These are phyloP conservation scores for Fusarium subtropicale DNA, from an alignment of 2,329 filamentous ascomycete genomes.

Conservation along the genomic window DNA sequence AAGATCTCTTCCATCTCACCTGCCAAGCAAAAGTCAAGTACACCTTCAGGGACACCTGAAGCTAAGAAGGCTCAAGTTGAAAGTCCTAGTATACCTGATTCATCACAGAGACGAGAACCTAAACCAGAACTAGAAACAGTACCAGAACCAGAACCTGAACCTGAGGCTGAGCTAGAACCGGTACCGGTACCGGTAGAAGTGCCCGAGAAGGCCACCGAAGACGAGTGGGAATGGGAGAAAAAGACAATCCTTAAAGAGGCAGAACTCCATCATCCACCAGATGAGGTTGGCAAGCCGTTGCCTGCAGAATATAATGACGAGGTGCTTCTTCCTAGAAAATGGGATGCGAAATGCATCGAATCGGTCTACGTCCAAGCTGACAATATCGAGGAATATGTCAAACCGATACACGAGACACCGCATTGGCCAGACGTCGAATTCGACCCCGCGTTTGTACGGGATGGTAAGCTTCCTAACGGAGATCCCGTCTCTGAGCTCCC, in stretches of 20 bases:
- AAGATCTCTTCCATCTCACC: slow-evolving; percentile 29
- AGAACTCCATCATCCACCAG: slow-evolving; percentile 52
- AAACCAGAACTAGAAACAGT: slow-evolving; percentile 2
- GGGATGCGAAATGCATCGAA: slow-evolving; percentile 57
- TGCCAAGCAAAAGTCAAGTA: slow-evolving; percentile 17
- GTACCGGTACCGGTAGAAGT: slow-evolving; percentile 1
- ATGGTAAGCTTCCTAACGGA: slow-evolving; percentile 42
- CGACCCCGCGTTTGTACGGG: slow-evolving; percentile 58
- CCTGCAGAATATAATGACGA: slow-evolving; percentile 57
- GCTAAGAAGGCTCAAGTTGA: slow-evolving; percentile 20
- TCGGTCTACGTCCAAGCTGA: slow-evolving; percentile 59
- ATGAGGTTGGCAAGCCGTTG: slow-evolving; percentile 61
- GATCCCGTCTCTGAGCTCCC: slow-evolving; percentile 34
- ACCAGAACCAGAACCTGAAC: background rate
- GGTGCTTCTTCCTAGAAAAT: slow-evolving; percentile 59
- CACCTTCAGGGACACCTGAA: slow-evolving; percentile 15
- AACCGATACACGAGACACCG: slow-evolving; percentile 55
- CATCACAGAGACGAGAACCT: slow-evolving; percentile 19
- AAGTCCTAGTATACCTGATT: slow-evolving; percentile 10
- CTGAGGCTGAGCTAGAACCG: background rate
- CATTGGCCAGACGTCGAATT: slow-evolving; percentile 56
- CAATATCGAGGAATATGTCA: slow-evolving; percentile 57
- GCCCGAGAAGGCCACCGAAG: slow-evolving; percentile 34
- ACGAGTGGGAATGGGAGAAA: slow-evolving; percentile 56
- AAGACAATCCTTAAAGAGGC: slow-evolving; percentile 54